Conservation (phyloP, 208 protist genomes). For the Crithidia bombi region DNA sequence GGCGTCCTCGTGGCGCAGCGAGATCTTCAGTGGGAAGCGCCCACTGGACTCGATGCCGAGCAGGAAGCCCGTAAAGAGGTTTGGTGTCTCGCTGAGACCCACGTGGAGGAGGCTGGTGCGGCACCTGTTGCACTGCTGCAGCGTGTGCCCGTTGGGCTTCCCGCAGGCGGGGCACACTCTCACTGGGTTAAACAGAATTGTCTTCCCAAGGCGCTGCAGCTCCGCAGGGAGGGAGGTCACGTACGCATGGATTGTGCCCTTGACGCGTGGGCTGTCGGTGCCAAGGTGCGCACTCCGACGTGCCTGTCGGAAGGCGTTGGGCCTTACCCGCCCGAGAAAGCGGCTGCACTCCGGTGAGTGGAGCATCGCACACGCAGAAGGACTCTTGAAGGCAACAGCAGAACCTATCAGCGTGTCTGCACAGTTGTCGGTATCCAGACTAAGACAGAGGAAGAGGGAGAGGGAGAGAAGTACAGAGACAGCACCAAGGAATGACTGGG, state of each 20-base stretch:
- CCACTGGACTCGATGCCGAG: conserved; percentile 48
- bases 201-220: conserved; percentile 1
- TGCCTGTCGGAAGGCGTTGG: conserved; percentile 20
- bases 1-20: conserved; percentile 43
- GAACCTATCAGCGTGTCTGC: no score
- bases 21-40: conserved; percentile 45
- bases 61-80: conserved; percentile 66
- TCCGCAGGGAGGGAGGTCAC: conserved; percentile 1
- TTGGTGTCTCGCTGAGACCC: conserved; percentile 45
- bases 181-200: conserved; percentile 46
- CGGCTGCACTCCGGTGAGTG: conserved; percentile 1
- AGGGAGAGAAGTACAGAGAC: neutral
- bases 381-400: no score
- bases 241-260: conserved; percentile 31
- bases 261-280: conserved; percentile 8
- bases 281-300: conserved; percentile 5
- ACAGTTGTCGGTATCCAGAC: neutral
- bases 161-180: conserved; percentile 55
- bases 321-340: conserved; percentile 36
- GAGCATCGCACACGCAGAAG: conserved; percentile 1
- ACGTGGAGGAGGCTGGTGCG: conserved; percentile 31
- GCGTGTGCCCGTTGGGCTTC: conserved; percentile 64
- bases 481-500: neutral
- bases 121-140: conserved; percentile 60
- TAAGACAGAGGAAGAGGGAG: neutral